phyloP scores from a whole-genome alignment of 495 filamentous ascomycete species.

The Parmelia sp. region DNA sequence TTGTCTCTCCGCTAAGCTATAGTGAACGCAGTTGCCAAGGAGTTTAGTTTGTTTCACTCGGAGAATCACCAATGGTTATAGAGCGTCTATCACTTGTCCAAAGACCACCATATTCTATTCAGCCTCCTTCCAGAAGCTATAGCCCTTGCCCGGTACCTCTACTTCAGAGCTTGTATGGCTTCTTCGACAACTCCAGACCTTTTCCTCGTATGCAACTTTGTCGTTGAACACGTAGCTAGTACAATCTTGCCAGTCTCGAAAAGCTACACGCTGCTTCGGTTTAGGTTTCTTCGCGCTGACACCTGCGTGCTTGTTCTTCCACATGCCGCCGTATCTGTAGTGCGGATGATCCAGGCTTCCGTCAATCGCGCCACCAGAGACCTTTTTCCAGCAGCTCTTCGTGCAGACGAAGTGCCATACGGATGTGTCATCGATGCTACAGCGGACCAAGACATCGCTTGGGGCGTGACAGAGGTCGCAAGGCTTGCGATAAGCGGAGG shows the following conservation, averaged over 20 bases:
- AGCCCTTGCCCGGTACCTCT: constrained; percentile 8
- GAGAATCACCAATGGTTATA: background rate
- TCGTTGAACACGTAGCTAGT: constrained; percentile 10
- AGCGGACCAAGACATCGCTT: constrained; percentile 24
- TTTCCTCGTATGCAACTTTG: constrained; percentile 7
- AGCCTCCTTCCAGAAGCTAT: constrained; percentile 21
- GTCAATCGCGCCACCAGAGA: constrained; percentile 22
- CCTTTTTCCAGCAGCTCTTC: constrained; percentile 22
- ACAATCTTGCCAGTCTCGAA: constrained; percentile 9
- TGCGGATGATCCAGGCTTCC: constrained; percentile 18
- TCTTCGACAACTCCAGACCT: constrained; percentile 19
- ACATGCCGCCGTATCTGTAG: constrained; percentile 28
- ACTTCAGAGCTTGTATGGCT: constrained; percentile 19
- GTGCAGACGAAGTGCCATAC: constrained; percentile 28
- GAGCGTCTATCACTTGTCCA: background rate
- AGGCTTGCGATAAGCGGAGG: constrained; percentile 24
- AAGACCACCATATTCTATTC: background rate
- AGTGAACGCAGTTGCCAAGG: background rate
- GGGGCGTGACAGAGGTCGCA: constrained; percentile 21
- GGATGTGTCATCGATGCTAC: constrained; percentile 19
- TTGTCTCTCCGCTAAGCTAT: background rate
- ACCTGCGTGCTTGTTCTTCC: constrained; percentile 26
- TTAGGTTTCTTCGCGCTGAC: constrained; percentile 23
- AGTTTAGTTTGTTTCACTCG: background rate
- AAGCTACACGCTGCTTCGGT: constrained; percentile 2